Evolutionary conservation across 2,329 filamentous ascomycete genomes (phyloP), one percentile per base, ranked within the genome.

Genomic region (Myriosclerotinia duriaeana): DNA sequence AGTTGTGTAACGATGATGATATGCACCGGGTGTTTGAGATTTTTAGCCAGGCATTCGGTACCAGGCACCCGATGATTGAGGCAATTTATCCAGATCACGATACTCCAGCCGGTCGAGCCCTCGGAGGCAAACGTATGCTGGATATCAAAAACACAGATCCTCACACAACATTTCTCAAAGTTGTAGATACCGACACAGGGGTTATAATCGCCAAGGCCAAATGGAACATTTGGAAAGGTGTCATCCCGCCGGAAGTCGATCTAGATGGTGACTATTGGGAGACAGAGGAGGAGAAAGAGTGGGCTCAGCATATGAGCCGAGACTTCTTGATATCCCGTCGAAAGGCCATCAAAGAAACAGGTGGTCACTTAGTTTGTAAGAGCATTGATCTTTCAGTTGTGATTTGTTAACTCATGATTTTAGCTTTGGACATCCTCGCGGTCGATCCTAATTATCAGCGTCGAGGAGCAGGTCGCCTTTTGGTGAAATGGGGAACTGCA

Each of bases 311-410:
- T 40, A 12, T 62, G 59, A 53, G 15, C 6, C 30, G 59, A 40
- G 59, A 62, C 3, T 62, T 62, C 38, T 20, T 62, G 59, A 38
- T 52, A 26, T 20, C n/a, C 17, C 59, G 59, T 53, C 46, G 46
- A 14, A 38, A 48, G 15, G 59, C 59, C 14, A 53, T 62, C 6
- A 62, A 30, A 53, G 59, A 62, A 26, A 14, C 34, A 30, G 46
- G 15, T 30, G 59, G 59, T 12, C 44, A 62, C 20, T 62, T 62
- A 62, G 59, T 62, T 53, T 62, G 59, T 62, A 62, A 62, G 59
- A 40, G n/a, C 9, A 26, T 30, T 30, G 34, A n/a, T n/a, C 30
- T 6, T 26, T 53, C 34, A 34, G 6, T n/a, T 52, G 30, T 38
- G n/a, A 53, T 53, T 53, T 22, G 59, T 48, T 62, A n/a, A 62